Percentiles rank a stretch among this genome's conserved stretches.
phyloP scores from a whole-genome alignment of 768 basidiomycete genomes.

The Collybiopsis luxurians region DNA sequence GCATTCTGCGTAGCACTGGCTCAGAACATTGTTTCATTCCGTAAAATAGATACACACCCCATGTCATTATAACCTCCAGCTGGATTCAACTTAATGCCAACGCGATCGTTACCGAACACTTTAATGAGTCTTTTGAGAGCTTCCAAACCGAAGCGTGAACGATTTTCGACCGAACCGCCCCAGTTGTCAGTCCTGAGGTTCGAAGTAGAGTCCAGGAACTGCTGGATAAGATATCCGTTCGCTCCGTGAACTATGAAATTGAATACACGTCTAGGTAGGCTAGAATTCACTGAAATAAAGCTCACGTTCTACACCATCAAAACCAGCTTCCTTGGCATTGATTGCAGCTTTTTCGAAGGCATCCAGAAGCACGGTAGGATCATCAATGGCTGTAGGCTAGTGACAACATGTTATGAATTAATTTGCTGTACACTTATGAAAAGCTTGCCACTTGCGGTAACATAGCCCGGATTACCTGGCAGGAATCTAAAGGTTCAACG shows the following conservation, averaged over 20 bases:
- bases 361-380: constrained; percentile 26
- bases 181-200: constrained; percentile 40
- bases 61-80: constrained; percentile 32
- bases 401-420: background rate
- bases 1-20: constrained; percentile 28
- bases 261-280: too few species aligned
- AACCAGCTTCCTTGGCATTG: constrained; percentile 32
- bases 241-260: constrained; percentile 21
- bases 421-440: background rate
- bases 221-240: constrained; percentile 32
- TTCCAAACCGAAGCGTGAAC: constrained; percentile 37
- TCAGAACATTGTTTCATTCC: background rate
- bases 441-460: constrained; percentile 11
- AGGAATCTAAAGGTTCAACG: constrained; percentile 9
- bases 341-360: constrained; percentile 30
- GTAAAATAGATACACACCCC: constrained; percentile 14
- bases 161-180: constrained; percentile 42
- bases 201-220: constrained; percentile 30
- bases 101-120: constrained; percentile 28
- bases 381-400: constrained; percentile 24
- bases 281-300: background rate
- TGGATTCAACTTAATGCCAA: constrained; percentile 18
- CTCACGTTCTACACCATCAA: constrained; percentile 33
- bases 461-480: constrained; percentile 24
- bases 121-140: constrained; percentile 26